These are phyloP conservation scores for Rhizophora apiculata DNA, from an alignment of 345 rosid genomes.

Conservation along the genomic window DNA sequence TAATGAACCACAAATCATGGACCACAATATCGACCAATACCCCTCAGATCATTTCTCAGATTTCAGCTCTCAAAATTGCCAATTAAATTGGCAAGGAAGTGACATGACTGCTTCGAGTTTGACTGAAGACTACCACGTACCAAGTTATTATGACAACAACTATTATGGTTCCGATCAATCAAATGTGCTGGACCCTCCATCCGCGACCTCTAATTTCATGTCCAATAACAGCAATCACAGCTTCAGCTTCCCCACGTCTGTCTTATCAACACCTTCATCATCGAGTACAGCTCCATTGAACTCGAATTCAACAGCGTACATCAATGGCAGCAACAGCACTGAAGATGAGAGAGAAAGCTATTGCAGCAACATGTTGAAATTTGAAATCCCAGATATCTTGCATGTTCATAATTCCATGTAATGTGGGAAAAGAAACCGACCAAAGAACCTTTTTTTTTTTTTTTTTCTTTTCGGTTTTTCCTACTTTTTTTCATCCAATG, in stretches of 20 bases:
- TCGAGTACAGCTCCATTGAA: conserved; percentile 62
- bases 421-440: conserved; percentile 9
- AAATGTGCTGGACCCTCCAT: conserved; percentile 35
- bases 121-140: conserved; percentile 24
- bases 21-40: conserved; percentile 22
- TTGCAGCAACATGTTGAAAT: conserved; percentile 56
- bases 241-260: conserved; percentile 42
- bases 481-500: conserved; percentile 3
- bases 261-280: conserved; percentile 58
- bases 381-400: conserved; percentile 56
- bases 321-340: conserved; percentile 42
- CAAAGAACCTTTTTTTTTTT: background rate
- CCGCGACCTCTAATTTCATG: conserved; percentile 25
- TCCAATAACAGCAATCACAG: conserved; percentile 32
- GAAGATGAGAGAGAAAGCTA: conserved; percentile 83
- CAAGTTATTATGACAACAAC: background rate
- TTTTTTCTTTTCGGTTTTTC: too few species aligned
- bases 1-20: conserved; percentile 27
- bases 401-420: conserved; percentile 59
- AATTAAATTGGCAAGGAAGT: conserved; percentile 6
- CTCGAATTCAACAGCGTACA: conserved; percentile 48
- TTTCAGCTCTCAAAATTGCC: conserved; percentile 8
- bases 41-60: conserved; percentile 11
- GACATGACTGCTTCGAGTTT: conserved; percentile 26
- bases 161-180: conserved; percentile 7